Percentiles rank a stretch among this genome's conserved stretches.
These are phyloP conservation scores for Cyclanthera cordifolia DNA, from an alignment of 306 rosid genomes.

Conservation along the genomic window DNA sequence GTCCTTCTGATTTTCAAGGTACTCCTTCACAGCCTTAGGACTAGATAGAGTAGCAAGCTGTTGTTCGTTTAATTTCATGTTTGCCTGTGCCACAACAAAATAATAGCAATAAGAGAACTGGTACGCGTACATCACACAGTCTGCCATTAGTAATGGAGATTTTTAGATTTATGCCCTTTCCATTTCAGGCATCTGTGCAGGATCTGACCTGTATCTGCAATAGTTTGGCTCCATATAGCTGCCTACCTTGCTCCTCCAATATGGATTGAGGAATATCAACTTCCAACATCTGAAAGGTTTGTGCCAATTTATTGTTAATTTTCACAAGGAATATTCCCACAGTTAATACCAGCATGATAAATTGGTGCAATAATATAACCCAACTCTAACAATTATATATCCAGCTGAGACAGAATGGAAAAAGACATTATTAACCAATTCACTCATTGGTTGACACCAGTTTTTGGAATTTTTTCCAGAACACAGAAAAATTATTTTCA, in stretches of 20 bases:
- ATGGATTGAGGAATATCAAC: slow-evolving; percentile 74
- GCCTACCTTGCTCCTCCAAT: slow-evolving; percentile 93
- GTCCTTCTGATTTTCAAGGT: slow-evolving; percentile 65
- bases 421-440: neutral
- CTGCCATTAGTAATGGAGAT: neutral
- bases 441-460: neutral
- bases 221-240: slow-evolving; percentile 81
- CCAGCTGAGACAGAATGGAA: neutral
- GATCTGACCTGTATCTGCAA: slow-evolving; percentile 69
- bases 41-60: slow-evolving; percentile 74
- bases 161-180: neutral
- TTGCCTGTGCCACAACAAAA: slow-evolving; percentile 41
- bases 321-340: slow-evolving; percentile 2
- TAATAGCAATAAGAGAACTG: slow-evolving; percentile 7
- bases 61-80: slow-evolving; percentile 52
- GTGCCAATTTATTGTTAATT: slow-evolving; percentile 1
- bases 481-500: no score
- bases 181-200: slow-evolving; percentile 2
- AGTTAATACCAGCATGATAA: neutral
- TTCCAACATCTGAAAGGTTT: slow-evolving; percentile 62
- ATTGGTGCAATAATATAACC: neutral
- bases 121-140: slow-evolving; percentile 2
- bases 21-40: slow-evolving; percentile 81
- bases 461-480: no score
- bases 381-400: neutral